Conservation (phyloP, 345 rosid genomes). For the Eucalyptus curtisii region DNA sequence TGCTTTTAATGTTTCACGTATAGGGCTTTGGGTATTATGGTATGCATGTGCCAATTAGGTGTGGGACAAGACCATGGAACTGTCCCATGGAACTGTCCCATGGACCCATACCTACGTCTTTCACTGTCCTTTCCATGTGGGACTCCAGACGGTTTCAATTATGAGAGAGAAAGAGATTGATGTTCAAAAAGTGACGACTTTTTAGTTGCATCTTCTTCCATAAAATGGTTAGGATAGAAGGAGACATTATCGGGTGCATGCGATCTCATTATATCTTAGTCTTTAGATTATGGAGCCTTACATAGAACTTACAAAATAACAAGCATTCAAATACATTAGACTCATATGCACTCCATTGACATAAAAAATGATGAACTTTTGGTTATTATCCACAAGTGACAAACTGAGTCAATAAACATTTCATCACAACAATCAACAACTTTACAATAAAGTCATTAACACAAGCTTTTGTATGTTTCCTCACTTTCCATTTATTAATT, state of each 20-base stretch:
- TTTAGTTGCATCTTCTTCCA: not conserved
- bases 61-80: not conserved
- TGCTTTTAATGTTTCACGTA: not conserved
- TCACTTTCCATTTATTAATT: not conserved
- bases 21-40: not conserved
- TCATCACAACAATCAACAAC: not conserved
- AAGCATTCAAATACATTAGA: not conserved
- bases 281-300: not conserved
- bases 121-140: not conserved
- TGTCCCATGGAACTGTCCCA: not conserved
- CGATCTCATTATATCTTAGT: not conserved
- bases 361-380: not conserved
- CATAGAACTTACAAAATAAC: not conserved
- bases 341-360: not conserved
- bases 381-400: rapidly evolving
- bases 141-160: not conserved
- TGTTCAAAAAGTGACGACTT: not conserved
- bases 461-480: not conserved
- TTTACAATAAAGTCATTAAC: not conserved
- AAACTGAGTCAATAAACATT: not conserved
- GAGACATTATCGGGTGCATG: not conserved
- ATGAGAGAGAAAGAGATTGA: not conserved
- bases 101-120: not conserved
- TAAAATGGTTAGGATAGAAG: not conserved
- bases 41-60: not conserved